These are phyloP conservation scores for Tympanopsis confertula DNA, from an alignment of 2,329 filamentous ascomycete genomes.

Conservation along the genomic window DNA sequence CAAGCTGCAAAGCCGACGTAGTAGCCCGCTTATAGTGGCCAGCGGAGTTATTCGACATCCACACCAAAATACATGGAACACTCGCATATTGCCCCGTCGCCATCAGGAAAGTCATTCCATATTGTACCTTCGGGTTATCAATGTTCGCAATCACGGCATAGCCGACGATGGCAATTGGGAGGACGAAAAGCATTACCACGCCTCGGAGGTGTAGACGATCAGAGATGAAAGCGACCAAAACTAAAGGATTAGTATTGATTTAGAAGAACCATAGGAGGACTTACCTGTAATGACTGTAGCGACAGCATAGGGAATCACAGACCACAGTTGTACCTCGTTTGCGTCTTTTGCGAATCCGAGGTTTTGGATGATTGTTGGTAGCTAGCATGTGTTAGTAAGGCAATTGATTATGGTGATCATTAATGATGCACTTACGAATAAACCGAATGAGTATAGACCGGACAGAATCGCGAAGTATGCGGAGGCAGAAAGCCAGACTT, in stretches of 20 bases:
- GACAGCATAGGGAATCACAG: slow-evolving; percentile 51
- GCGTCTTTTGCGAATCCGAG: slow-evolving; percentile 38
- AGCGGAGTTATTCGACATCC: slow-evolving; percentile 57
- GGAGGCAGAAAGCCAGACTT: slow-evolving; percentile 50
- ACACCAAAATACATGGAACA: slow-evolving; percentile 51
- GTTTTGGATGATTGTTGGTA: slow-evolving; percentile 54
- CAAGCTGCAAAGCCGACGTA: slow-evolving; percentile 51
- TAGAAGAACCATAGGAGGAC: background rate
- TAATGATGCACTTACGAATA: slow-evolving; percentile 37
- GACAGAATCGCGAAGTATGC: slow-evolving; percentile 49
- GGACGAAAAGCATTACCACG: slow-evolving; percentile 47
- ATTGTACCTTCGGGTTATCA: slow-evolving; percentile 36
- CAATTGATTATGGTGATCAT: background rate
- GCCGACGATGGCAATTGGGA: slow-evolving; percentile 53
- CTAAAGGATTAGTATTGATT: slow-evolving; percentile 11
- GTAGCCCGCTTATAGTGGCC: slow-evolving; percentile 63
- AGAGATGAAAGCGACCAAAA: slow-evolving; percentile 42
- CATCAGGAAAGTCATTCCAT: slow-evolving; percentile 59
- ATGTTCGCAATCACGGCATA: slow-evolving; percentile 53
- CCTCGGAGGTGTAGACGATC: slow-evolving; percentile 49
- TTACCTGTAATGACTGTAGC: slow-evolving; percentile 40
- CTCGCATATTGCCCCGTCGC: slow-evolving; percentile 51
- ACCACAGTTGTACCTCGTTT: slow-evolving; percentile 49
- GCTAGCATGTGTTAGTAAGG: slow-evolving; percentile 15
- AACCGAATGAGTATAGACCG: slow-evolving; percentile 49